Conservation (phyloP, 2,329 filamentous ascomycete species). For the Epichloe aotearoae region DNA sequence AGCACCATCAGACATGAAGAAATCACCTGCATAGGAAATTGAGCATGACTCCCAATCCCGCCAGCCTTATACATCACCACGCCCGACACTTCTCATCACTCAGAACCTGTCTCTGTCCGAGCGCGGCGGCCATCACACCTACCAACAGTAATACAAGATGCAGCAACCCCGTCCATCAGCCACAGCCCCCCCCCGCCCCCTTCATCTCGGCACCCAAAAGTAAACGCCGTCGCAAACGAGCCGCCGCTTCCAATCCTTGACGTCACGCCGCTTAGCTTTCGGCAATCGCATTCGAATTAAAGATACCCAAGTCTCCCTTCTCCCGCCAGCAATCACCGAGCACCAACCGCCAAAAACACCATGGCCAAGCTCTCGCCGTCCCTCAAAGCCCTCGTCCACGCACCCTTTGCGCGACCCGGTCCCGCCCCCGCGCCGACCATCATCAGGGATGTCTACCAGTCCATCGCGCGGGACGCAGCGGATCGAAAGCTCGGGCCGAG, state of each 20-base stretch:
- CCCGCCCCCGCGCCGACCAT: constrained; percentile 49
- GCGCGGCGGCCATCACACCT: too few relatives aligned
- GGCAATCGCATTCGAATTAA: not conserved
- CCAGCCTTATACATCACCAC: too few relatives aligned
- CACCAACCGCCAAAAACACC: not conserved
- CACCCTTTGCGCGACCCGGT: constrained; percentile 51
- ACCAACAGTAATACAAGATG: constrained; percentile 7
- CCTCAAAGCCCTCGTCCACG: constrained; percentile 63
- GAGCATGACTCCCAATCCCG: too few relatives aligned
- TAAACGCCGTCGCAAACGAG: not conserved
- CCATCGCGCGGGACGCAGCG: constrained; percentile 49
- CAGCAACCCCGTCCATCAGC: not conserved
- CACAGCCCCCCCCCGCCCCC: not conserved
- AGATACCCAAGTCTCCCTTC: not conserved
- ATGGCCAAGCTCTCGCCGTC: constrained; percentile 64
- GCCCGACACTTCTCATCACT: too few relatives aligned
- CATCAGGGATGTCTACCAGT: constrained; percentile 50
- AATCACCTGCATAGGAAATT: too few relatives aligned
- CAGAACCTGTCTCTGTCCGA: too few relatives aligned
- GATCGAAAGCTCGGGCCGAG: constrained; percentile 47
- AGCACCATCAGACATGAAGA: too few relatives aligned
- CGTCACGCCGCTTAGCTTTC: not conserved
- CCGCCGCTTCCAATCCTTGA: not conserved
- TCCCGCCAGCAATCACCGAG: not conserved
- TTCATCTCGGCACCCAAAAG: not conserved